phyloP scores from a whole-genome alignment of 495 filamentous ascomycete species.

The Daldinia grandis region DNA sequence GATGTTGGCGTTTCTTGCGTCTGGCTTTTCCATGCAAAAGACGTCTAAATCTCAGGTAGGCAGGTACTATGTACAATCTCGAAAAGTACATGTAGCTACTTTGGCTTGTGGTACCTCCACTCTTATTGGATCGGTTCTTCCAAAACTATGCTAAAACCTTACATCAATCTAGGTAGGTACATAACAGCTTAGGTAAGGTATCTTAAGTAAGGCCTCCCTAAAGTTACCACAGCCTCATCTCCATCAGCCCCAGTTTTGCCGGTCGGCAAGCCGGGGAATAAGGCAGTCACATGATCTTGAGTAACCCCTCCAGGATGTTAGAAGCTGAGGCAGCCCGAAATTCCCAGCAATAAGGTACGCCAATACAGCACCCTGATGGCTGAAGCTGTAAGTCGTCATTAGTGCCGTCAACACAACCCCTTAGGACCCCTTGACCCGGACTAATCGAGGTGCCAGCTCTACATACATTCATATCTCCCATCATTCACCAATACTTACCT shows the following conservation, averaged over 20 bases:
- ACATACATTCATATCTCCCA: background rate
- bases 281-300: constrained; percentile 17
- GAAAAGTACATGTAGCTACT: constrained; percentile 1
- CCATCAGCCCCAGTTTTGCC: constrained; percentile 41
- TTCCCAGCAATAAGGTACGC: constrained; percentile 1
- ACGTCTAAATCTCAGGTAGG: constrained; percentile 32
- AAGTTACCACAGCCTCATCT: background rate
- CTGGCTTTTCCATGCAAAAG: constrained; percentile 29
- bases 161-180: constrained; percentile 14
- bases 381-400: background rate
- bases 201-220: background rate
- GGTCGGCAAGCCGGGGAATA: constrained; percentile 15
- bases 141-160: background rate
- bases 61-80: constrained; percentile 31
- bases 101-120: constrained; percentile 2
- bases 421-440: background rate
- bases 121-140: constrained; percentile 10
- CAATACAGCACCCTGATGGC: constrained; percentile 10
- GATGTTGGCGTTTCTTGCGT: constrained; percentile 19
- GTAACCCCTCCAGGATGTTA: background rate
- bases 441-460: background rate
- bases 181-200: background rate
- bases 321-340: constrained; percentile 6
- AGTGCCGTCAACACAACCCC: background rate
- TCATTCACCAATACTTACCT: background rate